Evolutionary conservation across 2,329 filamentous ascomycete genomes (phyloP).

Genomic region (Teratosphaeria nubilosa): DNA sequence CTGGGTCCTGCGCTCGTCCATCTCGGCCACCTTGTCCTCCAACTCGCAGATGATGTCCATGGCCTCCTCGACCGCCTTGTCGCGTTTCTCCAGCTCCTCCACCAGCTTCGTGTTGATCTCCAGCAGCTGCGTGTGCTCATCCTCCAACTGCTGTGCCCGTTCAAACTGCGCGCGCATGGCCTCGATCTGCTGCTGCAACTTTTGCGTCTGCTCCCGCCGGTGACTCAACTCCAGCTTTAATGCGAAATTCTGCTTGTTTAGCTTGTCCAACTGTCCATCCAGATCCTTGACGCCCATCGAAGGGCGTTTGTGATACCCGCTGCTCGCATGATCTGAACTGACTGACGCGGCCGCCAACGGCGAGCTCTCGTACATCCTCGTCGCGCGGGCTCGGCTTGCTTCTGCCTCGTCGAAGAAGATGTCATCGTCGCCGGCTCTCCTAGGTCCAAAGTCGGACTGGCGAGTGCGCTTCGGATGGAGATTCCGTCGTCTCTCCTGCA

Average conservation of each 20-base stretch:
- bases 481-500: conserved; percentile 24
- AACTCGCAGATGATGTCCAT: conserved; percentile 58
- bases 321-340: conserved; percentile 10
- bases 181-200: conserved; percentile 49
- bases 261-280: conserved; percentile 56
- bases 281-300: conserved; percentile 54
- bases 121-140: conserved; percentile 40
- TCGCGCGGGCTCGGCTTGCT: conserved; percentile 8
- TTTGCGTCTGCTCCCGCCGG: conserved; percentile 52
- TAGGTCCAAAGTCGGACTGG: conserved; percentile 25
- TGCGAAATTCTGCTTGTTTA: conserved; percentile 70
- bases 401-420: conserved; percentile 27
- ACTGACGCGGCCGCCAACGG: conserved; percentile 10
- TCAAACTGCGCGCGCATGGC: conserved; percentile 44
- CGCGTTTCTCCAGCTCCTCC: conserved; percentile 54
- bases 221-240: conserved; percentile 65
- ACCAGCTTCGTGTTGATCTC: conserved; percentile 51
- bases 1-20: conserved; percentile 16
- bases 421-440: conserved; percentile 23
- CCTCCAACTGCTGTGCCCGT: conserved; percentile 22
- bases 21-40: conserved; percentile 38
- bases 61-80: conserved; percentile 61
- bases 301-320: conserved; percentile 14
- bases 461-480: conserved; percentile 21
- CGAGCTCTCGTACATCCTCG: conserved; percentile 20